Base-by-base conservation (phyloP, 1,284 basidiomycete species). In the Cryptococcus neoformans region DNA sequence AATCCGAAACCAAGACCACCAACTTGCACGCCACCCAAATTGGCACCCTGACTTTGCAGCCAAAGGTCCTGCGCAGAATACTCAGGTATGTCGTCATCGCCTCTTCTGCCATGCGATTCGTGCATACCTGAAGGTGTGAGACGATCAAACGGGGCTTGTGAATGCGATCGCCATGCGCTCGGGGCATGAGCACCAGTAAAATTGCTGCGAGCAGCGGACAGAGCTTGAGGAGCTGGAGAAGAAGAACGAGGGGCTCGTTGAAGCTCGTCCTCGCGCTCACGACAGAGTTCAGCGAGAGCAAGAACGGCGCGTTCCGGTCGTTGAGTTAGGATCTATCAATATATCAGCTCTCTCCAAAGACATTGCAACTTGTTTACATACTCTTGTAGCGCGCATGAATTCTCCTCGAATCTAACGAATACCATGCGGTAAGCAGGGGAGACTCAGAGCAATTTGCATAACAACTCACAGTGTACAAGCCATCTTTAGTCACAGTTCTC, bases 401-500 rank as follows among this genome's bases (percentile, higher is more conserved):
- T 98, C 95, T 51, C 95, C 95, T 8, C 95, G 92, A 68, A 99
- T 95, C 91, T 94, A 64, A 8, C 10, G n/a, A 54, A 41, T n/a
- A 16, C 10, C n/a, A 41, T 41, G 11, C 41, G 6, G n/a, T 37
- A 5, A 38, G 28, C 16, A 12, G 39, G 6, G 16, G 42, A 34
- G 6, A 39, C 35, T 35, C 17, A 35, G 10, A 42, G 38, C 12
- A 17, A 10, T 9, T 28, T 14, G 16, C 5, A 51, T 12, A 12
- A 21, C 14, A 9, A 80, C 83, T 70, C 64, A 92, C 91, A 45
- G 91, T 92, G 74, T 97, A 97, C 51, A 98, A 81, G 1, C 95
- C 95, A 71, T 99, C 95, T 72, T 88, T 90, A 28, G 95, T 98
- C 21, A 98, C 95, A 63, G 95, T 98, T 62, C 95, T 84, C 3